phyloP scores from a whole-genome alignment of 495 filamentous ascomycete species.

The Hyaloscypha variabilis region DNA sequence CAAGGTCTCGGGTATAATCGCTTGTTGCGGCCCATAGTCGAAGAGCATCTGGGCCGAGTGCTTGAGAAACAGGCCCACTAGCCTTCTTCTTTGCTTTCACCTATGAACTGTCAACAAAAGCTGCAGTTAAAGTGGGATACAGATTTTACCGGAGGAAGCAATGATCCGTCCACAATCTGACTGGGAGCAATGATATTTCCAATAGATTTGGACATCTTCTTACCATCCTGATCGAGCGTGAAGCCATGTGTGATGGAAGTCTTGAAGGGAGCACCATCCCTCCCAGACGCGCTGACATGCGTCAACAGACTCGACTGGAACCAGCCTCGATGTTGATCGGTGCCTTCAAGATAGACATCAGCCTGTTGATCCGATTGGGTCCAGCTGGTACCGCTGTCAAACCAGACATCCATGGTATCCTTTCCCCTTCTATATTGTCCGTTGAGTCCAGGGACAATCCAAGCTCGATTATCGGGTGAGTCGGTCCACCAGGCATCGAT shows the following conservation, averaged over 20 bases:
- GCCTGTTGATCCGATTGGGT: slow-evolving; percentile 64
- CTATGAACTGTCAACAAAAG: slow-evolving; percentile 50
- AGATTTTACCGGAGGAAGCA: slow-evolving; percentile 53
- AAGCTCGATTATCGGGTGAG: slow-evolving; percentile 66
- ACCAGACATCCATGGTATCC: slow-evolving; percentile 99
- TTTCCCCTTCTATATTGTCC: slow-evolving; percentile 68
- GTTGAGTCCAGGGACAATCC: slow-evolving; percentile 65
- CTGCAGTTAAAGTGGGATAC: background rate
- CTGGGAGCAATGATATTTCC: slow-evolving; percentile 86
- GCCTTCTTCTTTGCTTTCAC: slow-evolving; percentile 51
- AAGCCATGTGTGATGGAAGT: slow-evolving; percentile 94
- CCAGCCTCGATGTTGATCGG: slow-evolving; percentile 96
- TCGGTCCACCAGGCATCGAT: slow-evolving; percentile 95
- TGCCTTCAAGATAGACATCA: slow-evolving; percentile 92
- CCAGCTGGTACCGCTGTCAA: slow-evolving; percentile 98
- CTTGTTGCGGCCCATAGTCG: slow-evolving; percentile 89
- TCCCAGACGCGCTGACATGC: slow-evolving; percentile 54
- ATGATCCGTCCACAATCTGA: slow-evolving; percentile 79
- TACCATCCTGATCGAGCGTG: slow-evolving; percentile 81
- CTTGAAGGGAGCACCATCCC: slow-evolving; percentile 67
- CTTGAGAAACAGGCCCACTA: slow-evolving; percentile 14
- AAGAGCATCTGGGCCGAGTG: slow-evolving; percentile 69
- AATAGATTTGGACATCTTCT: slow-evolving; percentile 98
- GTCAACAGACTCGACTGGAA: slow-evolving; percentile 99
- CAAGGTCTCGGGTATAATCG: slow-evolving; percentile 88